These are phyloP conservation scores for Symmetrospora coprosmae DNA, from an alignment of 768 basidiomycete genomes.

Conservation along the genomic window DNA sequence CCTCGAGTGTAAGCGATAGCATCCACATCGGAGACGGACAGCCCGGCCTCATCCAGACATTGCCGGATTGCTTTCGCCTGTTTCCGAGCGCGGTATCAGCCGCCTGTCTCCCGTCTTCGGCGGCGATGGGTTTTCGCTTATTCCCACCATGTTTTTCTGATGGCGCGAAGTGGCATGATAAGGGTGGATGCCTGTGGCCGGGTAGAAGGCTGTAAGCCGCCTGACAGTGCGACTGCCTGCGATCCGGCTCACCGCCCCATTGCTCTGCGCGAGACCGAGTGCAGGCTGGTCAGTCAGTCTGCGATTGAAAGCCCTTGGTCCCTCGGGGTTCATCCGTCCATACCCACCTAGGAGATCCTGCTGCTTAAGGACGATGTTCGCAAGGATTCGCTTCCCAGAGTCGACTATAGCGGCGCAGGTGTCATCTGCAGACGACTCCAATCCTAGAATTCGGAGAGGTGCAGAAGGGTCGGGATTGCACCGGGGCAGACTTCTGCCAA, in stretches of 20 bases:
- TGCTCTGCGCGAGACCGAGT: slow-evolving; percentile 43
- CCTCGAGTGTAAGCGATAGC: slow-evolving; percentile 85
- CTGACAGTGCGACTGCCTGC: no score
- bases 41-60: slow-evolving; percentile 53
- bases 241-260: no score
- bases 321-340: slow-evolving; percentile 31
- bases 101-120: not conserved
- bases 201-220: no score
- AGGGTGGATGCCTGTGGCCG: slow-evolving; percentile 70
- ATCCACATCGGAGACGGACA: slow-evolving; percentile 53
- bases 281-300: not conserved
- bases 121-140: slow-evolving; percentile 18
- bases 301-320: not conserved
- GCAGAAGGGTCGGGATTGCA: no score
- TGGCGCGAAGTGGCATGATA: slow-evolving; percentile 63
- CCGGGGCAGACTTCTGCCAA: no score
- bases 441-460: slow-evolving; percentile 24
- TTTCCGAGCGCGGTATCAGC: not conserved
- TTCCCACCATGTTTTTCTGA: slow-evolving; percentile 67
- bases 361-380: slow-evolving; percentile 78
- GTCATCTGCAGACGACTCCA: slow-evolving; percentile 49
- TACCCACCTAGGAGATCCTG: slow-evolving; percentile 40
- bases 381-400: slow-evolving; percentile 51
- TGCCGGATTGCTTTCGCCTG: slow-evolving; percentile 59
- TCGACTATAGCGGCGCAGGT: slow-evolving; percentile 78